These are phyloP conservation scores for Chaetomiaceae sp. DNA, from an alignment of 2,329 filamentous ascomycete genomes.

Conservation along the genomic window DNA sequence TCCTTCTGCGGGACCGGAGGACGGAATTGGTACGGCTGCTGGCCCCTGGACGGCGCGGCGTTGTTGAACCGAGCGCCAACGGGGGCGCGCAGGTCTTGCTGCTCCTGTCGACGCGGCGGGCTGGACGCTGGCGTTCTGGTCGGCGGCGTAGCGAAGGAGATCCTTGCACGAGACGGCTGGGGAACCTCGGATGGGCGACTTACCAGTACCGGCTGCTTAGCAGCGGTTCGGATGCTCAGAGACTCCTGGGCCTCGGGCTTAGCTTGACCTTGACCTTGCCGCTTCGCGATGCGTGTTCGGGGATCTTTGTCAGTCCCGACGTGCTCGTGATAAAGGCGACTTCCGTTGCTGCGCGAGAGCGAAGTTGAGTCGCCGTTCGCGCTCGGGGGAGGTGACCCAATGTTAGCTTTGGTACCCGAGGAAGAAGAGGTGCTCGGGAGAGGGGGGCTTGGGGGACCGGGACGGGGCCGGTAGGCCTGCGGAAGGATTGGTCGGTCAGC, in stretches of 20 bases:
- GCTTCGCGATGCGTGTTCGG: neutral
- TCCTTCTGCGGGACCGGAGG: slow-evolving; percentile 5
- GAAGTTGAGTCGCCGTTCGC: neutral
- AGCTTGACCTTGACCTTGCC: neutral
- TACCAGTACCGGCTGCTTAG: slow-evolving; percentile 2
- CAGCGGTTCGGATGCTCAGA: neutral
- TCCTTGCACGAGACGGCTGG: neutral
- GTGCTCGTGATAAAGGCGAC: neutral
- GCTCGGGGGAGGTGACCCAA: neutral
- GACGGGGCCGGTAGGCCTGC: neutral
- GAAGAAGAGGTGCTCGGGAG: neutral
- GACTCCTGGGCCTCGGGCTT: neutral
- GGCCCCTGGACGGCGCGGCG: neutral
- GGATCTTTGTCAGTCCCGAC: neutral
- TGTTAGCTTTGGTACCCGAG: slow-evolving; percentile 1
- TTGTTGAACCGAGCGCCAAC: no score
- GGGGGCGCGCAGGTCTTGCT: no score
- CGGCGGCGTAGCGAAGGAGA: neutral
- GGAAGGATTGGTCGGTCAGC: neutral
- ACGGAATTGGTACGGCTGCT: neutral
- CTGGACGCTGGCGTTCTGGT: neutral
- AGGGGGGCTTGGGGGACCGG: neutral
- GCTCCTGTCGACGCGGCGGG: no score
- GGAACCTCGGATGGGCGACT: neutral
- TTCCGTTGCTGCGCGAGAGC: neutral